Conservation (phyloP, 768 basidiomycete genomes). For the Hysterangium stoloniferum region DNA sequence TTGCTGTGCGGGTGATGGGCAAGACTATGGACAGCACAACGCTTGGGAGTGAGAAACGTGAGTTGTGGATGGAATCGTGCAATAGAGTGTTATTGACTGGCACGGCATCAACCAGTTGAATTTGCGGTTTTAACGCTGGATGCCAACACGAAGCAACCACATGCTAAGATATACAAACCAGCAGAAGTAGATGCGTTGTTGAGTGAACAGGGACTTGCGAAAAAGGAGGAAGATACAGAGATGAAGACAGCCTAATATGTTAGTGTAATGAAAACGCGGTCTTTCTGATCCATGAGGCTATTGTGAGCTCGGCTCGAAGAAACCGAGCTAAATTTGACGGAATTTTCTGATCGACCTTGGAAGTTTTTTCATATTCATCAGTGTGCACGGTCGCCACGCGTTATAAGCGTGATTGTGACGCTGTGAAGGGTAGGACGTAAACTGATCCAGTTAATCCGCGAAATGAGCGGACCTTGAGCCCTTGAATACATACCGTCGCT, state of each 20-base stretch:
- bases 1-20: constrained; percentile 93
- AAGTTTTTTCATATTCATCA: not conserved
- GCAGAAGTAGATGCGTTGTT: constrained; percentile 83
- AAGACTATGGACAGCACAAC: constrained; percentile 99
- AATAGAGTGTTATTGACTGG: not conserved
- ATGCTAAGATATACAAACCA: constrained; percentile 88
- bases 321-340: not conserved
- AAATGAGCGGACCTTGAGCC: not conserved
- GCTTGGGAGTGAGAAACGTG: constrained; percentile 91
- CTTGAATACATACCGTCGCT: too few relatives aligned
- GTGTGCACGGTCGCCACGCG: not conserved
- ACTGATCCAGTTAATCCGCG: not conserved
- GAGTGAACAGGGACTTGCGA: constrained; percentile 69
- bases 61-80: constrained; percentile 23
- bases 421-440: constrained; percentile 3
- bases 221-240: constrained; percentile 79
- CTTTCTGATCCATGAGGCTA: not conserved
- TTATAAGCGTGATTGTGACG: constrained; percentile 12
- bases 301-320: not conserved
- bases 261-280: not conserved
- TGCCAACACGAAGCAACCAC: constrained; percentile 63
- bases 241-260: constrained; percentile 46
- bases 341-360: not conserved
- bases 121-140: constrained; percentile 92
- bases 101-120: constrained; percentile 58